A percentile compares a stretch with the other conserved stretches of the same genome.
Evolutionary conservation across 192 early-diverging fungal genomes (phyloP).

Genomic region (Ambispora gerdemannii): DNA sequence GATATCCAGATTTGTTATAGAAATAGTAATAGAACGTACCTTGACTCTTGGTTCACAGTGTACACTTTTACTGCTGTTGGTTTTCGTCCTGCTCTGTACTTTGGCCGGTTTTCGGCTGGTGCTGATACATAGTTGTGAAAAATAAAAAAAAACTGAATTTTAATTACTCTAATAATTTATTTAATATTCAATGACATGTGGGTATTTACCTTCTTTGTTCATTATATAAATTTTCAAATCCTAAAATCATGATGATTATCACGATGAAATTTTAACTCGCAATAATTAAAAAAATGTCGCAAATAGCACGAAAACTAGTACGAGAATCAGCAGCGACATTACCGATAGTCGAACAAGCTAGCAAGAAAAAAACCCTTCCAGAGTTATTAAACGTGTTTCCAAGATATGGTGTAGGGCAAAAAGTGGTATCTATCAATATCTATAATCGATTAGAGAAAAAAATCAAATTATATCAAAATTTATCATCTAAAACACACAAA

Average conservation of each 20-base stretch:
- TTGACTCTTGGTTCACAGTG: conserved; percentile 31
- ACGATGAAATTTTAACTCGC: too few species aligned
- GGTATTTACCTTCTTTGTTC: too few species aligned
- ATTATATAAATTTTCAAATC: too few species aligned
- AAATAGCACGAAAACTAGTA: not conserved
- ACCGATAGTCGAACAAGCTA: not conserved
- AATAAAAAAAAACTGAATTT: too few species aligned
- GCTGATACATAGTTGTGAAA: too few species aligned
- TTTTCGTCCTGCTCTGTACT: conserved; percentile 32
- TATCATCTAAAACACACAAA: too few species aligned
- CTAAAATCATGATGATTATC: too few species aligned
- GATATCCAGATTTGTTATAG: not conserved
- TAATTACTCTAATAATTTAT: too few species aligned
- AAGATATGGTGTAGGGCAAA: not conserved
- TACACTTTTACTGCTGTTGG: conserved; percentile 32
- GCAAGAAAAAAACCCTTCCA: not conserved
- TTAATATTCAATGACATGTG: too few species aligned
- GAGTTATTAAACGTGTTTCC: not conserved
- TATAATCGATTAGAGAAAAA: too few species aligned
- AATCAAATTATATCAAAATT: too few species aligned
- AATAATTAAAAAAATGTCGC: too few species aligned
- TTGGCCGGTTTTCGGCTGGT: conserved; percentile 27
- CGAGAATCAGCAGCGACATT: not conserved
- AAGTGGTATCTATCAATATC: not conserved
- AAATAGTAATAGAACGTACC: not conserved